A percentile compares a stretch with the other conserved stretches of the same genome.
Conservation (phyloP, 2,329 filamentous ascomycete genomes). For the Fusarium virguliforme region DNA sequence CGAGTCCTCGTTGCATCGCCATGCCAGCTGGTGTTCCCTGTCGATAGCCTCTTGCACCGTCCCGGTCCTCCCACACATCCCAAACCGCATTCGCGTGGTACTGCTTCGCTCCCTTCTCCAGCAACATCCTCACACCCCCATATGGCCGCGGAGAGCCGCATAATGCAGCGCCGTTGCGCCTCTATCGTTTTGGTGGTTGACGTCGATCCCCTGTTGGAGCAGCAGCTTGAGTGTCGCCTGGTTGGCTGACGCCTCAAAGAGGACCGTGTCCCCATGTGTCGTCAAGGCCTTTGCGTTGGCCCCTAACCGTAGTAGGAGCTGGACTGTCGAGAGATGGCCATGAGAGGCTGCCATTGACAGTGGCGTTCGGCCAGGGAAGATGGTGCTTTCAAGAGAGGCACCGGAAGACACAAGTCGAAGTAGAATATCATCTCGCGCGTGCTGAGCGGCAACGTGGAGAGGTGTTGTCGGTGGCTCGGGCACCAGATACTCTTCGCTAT, state of each 20-base stretch:
- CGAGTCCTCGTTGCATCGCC: constrained; percentile 49
- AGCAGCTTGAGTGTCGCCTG: constrained; percentile 49
- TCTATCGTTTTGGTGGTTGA: constrained; percentile 50
- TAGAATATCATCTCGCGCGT: constrained; percentile 49
- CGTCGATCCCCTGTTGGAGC: constrained; percentile 48
- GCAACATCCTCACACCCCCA: constrained; percentile 44
- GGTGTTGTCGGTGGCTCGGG: constrained; percentile 50
- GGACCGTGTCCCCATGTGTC: constrained; percentile 49
- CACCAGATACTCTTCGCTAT: constrained; percentile 44
- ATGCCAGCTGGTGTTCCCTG: constrained; percentile 51
- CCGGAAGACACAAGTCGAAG: constrained; percentile 48
- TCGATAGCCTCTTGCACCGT: constrained; percentile 46
- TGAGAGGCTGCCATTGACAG: constrained; percentile 49
- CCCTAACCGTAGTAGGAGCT: constrained; percentile 48
- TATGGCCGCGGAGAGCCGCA: constrained; percentile 49
- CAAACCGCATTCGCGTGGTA: constrained; percentile 51
- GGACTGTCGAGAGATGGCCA: constrained; percentile 49
- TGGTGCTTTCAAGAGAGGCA: constrained; percentile 48
- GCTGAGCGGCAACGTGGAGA: constrained; percentile 49
- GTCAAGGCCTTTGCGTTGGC: constrained; percentile 48
- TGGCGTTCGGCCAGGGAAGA: constrained; percentile 50
- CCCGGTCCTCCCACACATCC: constrained; percentile 51
- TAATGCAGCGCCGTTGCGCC: constrained; percentile 52
- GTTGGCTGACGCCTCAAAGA: constrained; percentile 50
- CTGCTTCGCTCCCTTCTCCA: constrained; percentile 50